A percentile compares a stretch with the other conserved stretches of the same genome.
Conservation (phyloP, 2,329 filamentous ascomycete genomes). For the Epichloe elymi region DNA sequence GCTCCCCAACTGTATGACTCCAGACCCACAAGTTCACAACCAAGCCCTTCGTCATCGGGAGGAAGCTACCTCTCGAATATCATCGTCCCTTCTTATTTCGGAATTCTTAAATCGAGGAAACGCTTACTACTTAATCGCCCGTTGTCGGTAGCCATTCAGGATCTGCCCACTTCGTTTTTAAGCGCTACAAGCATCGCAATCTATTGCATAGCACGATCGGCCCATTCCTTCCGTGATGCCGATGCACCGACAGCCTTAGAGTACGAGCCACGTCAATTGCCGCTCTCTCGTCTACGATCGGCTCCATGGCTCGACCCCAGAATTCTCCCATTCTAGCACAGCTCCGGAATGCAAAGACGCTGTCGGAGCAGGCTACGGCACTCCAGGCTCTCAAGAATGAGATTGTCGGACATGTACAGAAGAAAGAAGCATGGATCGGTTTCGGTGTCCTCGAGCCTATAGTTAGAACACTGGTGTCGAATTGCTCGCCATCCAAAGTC, state of each 20-base stretch:
- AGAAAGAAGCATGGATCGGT: conserved; percentile 68
- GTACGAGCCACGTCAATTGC: conserved; percentile 3
- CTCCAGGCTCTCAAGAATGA: conserved; percentile 76
- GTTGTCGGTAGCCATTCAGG: neutral
- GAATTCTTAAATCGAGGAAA: no score
- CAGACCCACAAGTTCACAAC: neutral
- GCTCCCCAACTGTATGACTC: neutral
- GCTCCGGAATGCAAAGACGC: conserved; percentile 39
- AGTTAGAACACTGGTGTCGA: conserved; percentile 31
- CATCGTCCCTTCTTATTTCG: neutral
- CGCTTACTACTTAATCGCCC: no score
- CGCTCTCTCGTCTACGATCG: conserved; percentile 4
- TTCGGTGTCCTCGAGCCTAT: conserved; percentile 53
- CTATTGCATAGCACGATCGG: neutral
- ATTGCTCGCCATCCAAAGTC: conserved; percentile 18
- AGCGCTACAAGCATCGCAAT: neutral
- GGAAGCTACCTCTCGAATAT: neutral
- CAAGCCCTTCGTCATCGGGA: neutral
- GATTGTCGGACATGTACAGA: conserved; percentile 73
- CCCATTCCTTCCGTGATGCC: conserved; percentile 6
- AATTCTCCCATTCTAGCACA: conserved; percentile 41
- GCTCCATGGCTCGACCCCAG: conserved; percentile 40
- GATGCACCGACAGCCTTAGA: conserved; percentile 4
- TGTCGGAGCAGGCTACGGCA: conserved; percentile 41
- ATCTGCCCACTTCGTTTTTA: neutral